Conservation (phyloP, 495 filamentous ascomycete species). For the Aspergillus asperescens region DNA sequence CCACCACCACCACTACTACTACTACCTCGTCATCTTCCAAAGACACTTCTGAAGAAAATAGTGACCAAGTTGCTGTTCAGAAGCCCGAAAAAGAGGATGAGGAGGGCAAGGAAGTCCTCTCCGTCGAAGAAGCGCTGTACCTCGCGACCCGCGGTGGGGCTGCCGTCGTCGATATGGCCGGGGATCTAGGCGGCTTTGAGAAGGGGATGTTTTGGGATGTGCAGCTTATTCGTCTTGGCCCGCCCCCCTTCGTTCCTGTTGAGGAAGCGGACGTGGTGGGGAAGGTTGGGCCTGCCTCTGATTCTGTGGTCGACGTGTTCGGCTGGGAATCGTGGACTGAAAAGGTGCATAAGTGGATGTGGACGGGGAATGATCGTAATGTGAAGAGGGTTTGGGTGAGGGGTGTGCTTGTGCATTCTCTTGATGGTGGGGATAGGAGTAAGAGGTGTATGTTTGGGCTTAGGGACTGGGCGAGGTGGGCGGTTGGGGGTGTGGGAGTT, state of each 20-base stretch:
- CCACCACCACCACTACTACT: too few relatives aligned
- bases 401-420: conserved; percentile 67
- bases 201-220: conserved; percentile 81
- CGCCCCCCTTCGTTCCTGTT: too few relatives aligned
- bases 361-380: conserved; percentile 80
- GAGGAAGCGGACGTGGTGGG: too few relatives aligned
- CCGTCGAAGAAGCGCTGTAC: conserved; percentile 82
- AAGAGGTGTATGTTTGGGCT: not conserved
- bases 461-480: not conserved
- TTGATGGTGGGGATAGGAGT: not conserved
- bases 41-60: too few relatives aligned
- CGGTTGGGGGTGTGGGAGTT: conserved; percentile 6
- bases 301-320: conserved; percentile 65
- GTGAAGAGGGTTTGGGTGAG: conserved; percentile 73
- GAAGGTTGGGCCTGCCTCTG: not conserved
- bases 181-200: conserved; percentile 65
- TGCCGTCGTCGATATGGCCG: conserved; percentile 59
- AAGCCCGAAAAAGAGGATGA: not conserved
- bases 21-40: conserved; percentile 8
- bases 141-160: conserved; percentile 69
- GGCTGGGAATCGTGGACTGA: conserved; percentile 79
- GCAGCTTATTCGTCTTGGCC: conserved; percentile 57
- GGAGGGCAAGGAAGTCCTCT: conserved; percentile 47
- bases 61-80: too few relatives aligned
- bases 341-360: conserved; percentile 81